Base-by-base conservation (phyloP, 768 basidiomycete species). In the Xanthoconium purpureum region DNA sequence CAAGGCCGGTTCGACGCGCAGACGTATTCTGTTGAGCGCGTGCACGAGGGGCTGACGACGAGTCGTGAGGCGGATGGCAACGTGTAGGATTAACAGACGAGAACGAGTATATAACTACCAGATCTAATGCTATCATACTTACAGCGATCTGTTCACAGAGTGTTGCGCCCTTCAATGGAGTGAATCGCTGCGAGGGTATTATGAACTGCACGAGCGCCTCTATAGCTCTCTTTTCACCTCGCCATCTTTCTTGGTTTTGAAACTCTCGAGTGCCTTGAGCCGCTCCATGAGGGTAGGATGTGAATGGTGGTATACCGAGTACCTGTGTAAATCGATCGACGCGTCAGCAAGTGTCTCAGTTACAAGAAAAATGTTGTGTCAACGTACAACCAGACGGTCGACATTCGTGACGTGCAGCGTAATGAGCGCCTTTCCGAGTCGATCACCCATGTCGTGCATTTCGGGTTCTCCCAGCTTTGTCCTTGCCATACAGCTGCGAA, bases 261-360 rank as follows among this genome's bases (percentile, higher is more conserved):
- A 84, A n/a, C 73, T 91, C 60, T 83, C 85, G 65, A 98, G 75
- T 24, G 24, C 24, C 24, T 24, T 24, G 24, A 24, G 24, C 24
- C 24, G 24, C 24, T 24, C 95, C 37, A 90, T 88, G 61, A 99
- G 71, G 3, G 94, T 97, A 6, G 96, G 96, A 72, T 99, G 96
- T 46, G 91, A 94, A 73, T 98, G 93, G 71, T 97, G 93, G 64
- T 93, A 97, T 20, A 91, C 91, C 49, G 94, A 97, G 75, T 96
- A 97, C 55, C 89, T 90, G 13, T 24, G 24, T 24, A 24, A 24
- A 24, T 24, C 2, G 1, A 59, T 40, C n/a, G 17, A 33, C 18
- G 6, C 17, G 20, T 38, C 38, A 58, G 51, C 10, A 24, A 24
- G 4, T 24, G 4, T 24, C 24, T 24, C 24, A 24, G 24, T 24